Evolutionary conservation across 495 filamentous ascomycete genomes (phyloP), one percentile per base, ranked within the genome.

Genomic region (Penicillium lagena): DNA sequence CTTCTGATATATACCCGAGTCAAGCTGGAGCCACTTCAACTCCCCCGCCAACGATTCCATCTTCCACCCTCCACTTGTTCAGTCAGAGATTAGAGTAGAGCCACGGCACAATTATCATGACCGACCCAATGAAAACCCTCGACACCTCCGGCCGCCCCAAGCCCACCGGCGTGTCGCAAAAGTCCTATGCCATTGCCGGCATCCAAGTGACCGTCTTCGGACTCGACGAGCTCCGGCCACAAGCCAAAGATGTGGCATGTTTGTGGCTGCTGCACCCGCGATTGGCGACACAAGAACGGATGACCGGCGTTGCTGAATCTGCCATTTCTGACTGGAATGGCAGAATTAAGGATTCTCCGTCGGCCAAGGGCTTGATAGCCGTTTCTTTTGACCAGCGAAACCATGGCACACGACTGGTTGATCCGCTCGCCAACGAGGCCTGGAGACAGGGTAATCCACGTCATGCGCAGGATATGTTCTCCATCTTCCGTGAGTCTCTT

Each of bases 401-500:
- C 54, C 93, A 97, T 66, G 91, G 91, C 5, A 70, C 78, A 2
- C 66, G 93, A 41, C 60, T 80, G 43, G 75, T 90, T 32, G 62
- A 73, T 39, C 56, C 66, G 9, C 44, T 72, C 3, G 67, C 67
- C 12, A 96, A 95, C 56, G 72, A 82, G 53, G 72, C 81, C 7
- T 96, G 90, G 91, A 75, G 76, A 42, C 61, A 80, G 29, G 89
- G 89, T 14, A 97, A 98, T 55, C 67, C 74, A 28, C 79, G 74
- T 7, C 93, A 98, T 73, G 90, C 87, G 14, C 79, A 83, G 54
- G 90, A 96, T 56, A 91, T 95, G 87, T 91, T 90, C 58, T 78
- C 71, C 7, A 67, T 77, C 35, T 80, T 77, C 58, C 66, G 72
- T 78, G 50, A 71, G 70, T 71, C 22, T 22, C 4, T 22, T 6